Evolutionary conservation across 345 rosid species (phyloP).

Genomic region (Eucalyptus marginata): DNA sequence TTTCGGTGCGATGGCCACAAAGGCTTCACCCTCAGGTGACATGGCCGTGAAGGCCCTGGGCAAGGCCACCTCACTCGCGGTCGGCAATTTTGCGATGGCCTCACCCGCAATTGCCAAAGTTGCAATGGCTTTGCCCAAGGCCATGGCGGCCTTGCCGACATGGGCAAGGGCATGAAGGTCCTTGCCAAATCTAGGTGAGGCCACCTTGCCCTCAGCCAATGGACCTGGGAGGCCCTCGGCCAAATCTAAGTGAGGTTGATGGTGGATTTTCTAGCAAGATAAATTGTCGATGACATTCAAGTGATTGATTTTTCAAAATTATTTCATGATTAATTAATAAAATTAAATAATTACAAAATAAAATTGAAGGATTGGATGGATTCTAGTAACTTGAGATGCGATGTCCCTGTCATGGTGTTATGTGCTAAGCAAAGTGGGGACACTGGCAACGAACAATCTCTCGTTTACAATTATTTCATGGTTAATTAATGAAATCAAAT

Average conservation of each 20-base stretch:
- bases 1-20: rapidly evolving
- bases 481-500: too few species aligned
- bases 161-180: rapidly evolving
- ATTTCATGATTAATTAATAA: background rate
- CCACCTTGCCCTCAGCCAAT: too few species aligned
- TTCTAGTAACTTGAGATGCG: background rate
- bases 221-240: rapidly evolving
- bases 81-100: too few species aligned
- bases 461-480: too few species aligned
- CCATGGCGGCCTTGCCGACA: too few species aligned
- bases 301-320: background rate
- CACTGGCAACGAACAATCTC: too few species aligned
- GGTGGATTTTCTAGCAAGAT: too few species aligned
- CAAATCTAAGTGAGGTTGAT: rapidly evolving
- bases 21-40: too few species aligned
- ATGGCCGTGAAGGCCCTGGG: rapidly evolving
- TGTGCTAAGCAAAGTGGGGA: background rate
- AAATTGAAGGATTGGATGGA: background rate
- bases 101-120: rapidly evolving
- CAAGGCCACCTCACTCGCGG: rapidly evolving
- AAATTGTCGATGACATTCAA: background rate
- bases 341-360: background rate
- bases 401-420: background rate
- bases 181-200: too few species aligned
- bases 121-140: too few species aligned